Evolutionary conservation across 2,329 filamentous ascomycete species (phyloP), one percentile per base, ranked within the genome.

Genomic region (Pseudogymnoascus sp.): DNA sequence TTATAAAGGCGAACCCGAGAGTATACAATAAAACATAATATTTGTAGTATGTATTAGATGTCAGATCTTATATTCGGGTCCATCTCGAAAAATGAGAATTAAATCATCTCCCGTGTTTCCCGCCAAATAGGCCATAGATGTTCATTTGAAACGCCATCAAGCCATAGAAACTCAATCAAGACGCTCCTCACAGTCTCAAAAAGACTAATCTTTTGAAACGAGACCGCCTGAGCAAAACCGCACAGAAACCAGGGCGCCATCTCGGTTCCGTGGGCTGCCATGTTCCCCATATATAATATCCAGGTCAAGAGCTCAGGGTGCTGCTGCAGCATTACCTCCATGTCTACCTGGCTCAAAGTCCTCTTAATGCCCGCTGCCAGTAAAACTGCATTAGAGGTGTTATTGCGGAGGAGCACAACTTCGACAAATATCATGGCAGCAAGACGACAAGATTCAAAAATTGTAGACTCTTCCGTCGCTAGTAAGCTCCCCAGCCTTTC

Each of bases 91-190:
- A 26, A 47, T 62, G 28, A 7, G 9, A 3, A 13, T 19, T 19
- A 50, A 35, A 62, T 53, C 35, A 33, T 50, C 33, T 31, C 40
- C 10, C 53, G 4, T 7, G 57, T 40, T 33, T 57, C 38, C 6
- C 11, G 4, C 61, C 40, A 62, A 53, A 57, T 13, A 19, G 13
- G 36, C 17, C 23, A 21, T 28, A 62, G 15, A 7, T 28, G 36
- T 5, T 19, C 36, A 26, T 62, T 62, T 36, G 50, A 53, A 21
- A 62, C 40, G 7, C 40, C 40, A 17, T 62, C 61, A 15, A 62
- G 60, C 60, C 60, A 62, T 26, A 62, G 35, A 62, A 62, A 62
- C 5, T 62, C 60, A 31, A 62, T 50, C 28, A 62, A 1, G 13
- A 35, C 23, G 6, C 15, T 50, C 23, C 36, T 62, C 3, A 62